Conservation (phyloP, 176 grass and related monocot species). For the Aegilops longissima region DNA sequence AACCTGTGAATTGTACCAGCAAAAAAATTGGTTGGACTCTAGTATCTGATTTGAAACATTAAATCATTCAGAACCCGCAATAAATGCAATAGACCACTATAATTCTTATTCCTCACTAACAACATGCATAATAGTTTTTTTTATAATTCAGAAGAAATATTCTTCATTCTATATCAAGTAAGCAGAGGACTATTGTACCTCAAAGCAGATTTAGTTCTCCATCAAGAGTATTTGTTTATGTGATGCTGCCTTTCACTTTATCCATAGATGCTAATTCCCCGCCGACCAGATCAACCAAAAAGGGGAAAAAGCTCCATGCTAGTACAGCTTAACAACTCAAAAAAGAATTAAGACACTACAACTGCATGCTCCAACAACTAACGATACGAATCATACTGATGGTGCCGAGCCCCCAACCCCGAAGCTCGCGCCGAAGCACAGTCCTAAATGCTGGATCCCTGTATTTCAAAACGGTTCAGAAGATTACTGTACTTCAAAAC, state of each 20-base stretch:
- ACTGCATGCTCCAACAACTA: not conserved
- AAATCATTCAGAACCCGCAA: not conserved
- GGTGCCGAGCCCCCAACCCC: not conserved
- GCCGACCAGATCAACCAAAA: not conserved
- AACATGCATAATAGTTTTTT: not conserved
- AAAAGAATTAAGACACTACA: not conserved
- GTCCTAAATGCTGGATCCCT: not conserved
- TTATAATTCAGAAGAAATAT: not conserved
- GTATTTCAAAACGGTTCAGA: too few species aligned
- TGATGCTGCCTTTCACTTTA: not conserved
- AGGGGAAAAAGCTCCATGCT: not conserved
- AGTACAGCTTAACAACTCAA: not conserved
- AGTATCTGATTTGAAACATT: not conserved
- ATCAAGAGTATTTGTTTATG: not conserved
- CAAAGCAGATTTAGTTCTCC: not conserved
- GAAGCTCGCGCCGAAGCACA: not conserved
- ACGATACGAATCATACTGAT: not conserved
- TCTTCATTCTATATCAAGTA: not conserved
- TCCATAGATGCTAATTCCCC: not conserved
- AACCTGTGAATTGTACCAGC: slow-evolving; percentile 38
- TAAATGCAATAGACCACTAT: not conserved
- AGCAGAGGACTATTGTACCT: not conserved
- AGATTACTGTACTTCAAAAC: not conserved
- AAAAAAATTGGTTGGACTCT: not conserved
- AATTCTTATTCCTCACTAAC: not conserved